Percentiles rank a stretch among this genome's conserved stretches.
Conservation (phyloP, 352 stramenopile genomes). For the Thalassiosira hispida region DNA sequence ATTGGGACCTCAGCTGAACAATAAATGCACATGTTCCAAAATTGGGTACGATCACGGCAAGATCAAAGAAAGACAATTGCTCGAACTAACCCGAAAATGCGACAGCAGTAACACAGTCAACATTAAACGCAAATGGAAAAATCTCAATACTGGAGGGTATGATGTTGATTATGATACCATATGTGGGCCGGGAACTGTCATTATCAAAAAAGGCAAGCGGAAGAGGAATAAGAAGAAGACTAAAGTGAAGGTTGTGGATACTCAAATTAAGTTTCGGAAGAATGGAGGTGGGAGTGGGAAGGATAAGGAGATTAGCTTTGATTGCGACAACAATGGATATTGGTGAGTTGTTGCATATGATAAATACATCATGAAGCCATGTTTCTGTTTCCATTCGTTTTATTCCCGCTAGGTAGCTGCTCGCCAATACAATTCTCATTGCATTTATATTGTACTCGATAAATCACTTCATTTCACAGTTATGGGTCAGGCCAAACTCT, state of each 20-base stretch:
- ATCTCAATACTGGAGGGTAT: not conserved
- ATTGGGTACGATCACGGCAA: slow-evolving; percentile 27
- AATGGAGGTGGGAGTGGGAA: not conserved
- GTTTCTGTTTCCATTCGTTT: not conserved
- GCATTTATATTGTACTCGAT: no score
- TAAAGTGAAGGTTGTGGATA: not conserved
- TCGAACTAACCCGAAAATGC: slow-evolving; percentile 16
- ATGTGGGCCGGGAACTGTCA: slow-evolving; percentile 7
- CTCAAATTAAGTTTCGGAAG: slow-evolving; percentile 14
- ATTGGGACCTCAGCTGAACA: not conserved
- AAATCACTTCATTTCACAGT: no score
- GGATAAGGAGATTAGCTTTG: slow-evolving; percentile 5
- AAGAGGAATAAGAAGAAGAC: slow-evolving; percentile 5
- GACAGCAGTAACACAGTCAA: slow-evolving; percentile 9
- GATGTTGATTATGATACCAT: slow-evolving; percentile 13
- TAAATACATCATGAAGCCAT: not conserved
- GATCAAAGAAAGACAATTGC: slow-evolving; percentile 11
- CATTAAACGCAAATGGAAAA: slow-evolving; percentile 12
- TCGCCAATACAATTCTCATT: no score
- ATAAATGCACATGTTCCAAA: not conserved
- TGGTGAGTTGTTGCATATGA: slow-evolving; percentile 22
- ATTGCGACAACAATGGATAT: slow-evolving; percentile 17
- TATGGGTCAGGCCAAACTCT: no score
- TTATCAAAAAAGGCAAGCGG: slow-evolving; percentile 10
- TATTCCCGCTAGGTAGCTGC: not conserved